Evolutionary conservation across 176 grass and related monocot genomes (phyloP).

Genomic region (Juncus effusus): DNA sequence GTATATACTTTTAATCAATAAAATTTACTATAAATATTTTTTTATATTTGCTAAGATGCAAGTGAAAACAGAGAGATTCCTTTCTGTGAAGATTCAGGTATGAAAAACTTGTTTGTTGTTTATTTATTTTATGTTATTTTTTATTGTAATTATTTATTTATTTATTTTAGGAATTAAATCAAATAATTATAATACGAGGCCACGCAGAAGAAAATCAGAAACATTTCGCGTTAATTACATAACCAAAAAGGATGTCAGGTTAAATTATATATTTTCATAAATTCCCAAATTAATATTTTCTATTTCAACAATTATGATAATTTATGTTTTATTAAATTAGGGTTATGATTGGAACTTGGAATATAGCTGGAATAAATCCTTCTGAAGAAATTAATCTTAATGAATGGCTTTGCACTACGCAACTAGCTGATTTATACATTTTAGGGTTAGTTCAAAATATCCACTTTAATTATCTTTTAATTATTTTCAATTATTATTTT

Average conservation of each 20-base stretch:
- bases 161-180: conserved; percentile 22
- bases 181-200: conserved; percentile 14
- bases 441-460: conserved; percentile 41
- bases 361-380: conserved; percentile 48
- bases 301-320: background rate
- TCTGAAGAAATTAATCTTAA: conserved; percentile 39
- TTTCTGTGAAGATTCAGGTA: conserved; percentile 26
- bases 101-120: background rate
- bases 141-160: background rate
- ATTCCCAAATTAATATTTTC: background rate
- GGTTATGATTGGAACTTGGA: conserved; percentile 59
- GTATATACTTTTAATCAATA: background rate
- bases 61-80: conserved; percentile 21
- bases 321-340: conserved; percentile 24
- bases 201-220: conserved; percentile 62
- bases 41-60: conserved; percentile 36
- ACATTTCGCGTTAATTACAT: conserved; percentile 55
- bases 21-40: conserved; percentile 3
- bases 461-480: conserved; percentile 6
- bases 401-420: conserved; percentile 47
- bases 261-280: conserved; percentile 11
- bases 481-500: conserved; percentile 3
- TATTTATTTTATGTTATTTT: conserved; percentile 15
- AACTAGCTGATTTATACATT: conserved; percentile 50
- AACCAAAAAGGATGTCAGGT: conserved; percentile 65